phyloP scores from a whole-genome alignment of 2,329 filamentous ascomycete genomes.

The Cladophialophora bantiana region DNA sequence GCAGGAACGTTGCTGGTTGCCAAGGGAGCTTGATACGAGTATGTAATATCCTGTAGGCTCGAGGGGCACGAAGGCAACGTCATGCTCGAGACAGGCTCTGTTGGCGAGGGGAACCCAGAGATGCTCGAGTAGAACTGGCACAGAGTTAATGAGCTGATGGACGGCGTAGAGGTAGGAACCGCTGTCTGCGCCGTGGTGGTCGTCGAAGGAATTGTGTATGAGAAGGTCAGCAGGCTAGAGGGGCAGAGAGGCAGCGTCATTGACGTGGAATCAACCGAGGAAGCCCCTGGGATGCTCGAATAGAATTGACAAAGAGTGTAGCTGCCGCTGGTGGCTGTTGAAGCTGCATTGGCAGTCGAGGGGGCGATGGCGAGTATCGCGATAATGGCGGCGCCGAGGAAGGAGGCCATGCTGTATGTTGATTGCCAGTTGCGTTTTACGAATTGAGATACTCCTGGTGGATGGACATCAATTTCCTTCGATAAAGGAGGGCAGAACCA shows the following conservation, averaged over 20 bases:
- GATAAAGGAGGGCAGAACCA: no score
- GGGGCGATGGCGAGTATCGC: not conserved
- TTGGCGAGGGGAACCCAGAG: not conserved
- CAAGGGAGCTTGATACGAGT: not conserved
- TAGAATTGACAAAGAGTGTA: not conserved
- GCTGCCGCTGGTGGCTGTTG: not conserved
- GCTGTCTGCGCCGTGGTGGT: not conserved
- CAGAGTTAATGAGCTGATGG: not conserved
- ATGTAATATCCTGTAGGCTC: slow-evolving; percentile 1
- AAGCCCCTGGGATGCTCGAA: not conserved
- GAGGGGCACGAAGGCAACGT: not conserved
- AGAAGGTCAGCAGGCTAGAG: slow-evolving; percentile 2
- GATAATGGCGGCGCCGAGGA: not conserved
- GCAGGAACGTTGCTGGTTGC: not conserved
- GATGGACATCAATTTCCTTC: no score
- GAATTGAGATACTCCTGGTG: no score
- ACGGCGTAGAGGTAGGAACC: not conserved
- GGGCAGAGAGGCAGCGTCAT: slow-evolving; percentile 4
- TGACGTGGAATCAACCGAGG: not conserved
- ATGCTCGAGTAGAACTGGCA: slow-evolving; percentile 4
- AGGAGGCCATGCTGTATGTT: not conserved
- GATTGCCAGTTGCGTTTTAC: no score
- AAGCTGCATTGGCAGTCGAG: not conserved
- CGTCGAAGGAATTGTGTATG: not conserved
- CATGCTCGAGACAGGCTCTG: not conserved